Percentiles rank a stretch among this genome's conserved stretches.
Evolutionary conservation across 345 rosid genomes (phyloP).

Genomic region (Boechera stricta): DNA sequence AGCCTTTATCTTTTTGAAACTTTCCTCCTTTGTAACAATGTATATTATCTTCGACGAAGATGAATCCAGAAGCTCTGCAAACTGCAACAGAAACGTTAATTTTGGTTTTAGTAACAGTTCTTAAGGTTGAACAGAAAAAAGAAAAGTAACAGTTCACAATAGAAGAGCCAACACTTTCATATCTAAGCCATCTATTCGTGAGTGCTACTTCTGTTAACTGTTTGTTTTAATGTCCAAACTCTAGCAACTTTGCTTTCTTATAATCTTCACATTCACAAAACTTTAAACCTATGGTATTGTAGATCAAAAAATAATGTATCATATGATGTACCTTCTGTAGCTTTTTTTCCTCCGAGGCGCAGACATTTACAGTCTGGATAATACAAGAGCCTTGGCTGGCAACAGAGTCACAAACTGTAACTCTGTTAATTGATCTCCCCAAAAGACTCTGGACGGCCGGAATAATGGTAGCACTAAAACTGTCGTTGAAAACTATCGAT

Average conservation of each 20-base stretch:
- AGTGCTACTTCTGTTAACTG: background rate
- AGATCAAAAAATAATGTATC: background rate
- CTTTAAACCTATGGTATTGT: background rate
- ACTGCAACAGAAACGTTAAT: conserved; percentile 27
- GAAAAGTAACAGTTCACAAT: background rate
- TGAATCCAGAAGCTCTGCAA: conserved; percentile 47
- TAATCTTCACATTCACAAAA: conserved; percentile 1
- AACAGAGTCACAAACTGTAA: conserved; percentile 53
- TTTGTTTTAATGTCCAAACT: conserved; percentile 8
- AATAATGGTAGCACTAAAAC: conserved; percentile 38
- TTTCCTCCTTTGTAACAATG: conserved; percentile 49
- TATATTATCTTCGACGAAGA: conserved; percentile 45
- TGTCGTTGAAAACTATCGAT: conserved; percentile 58
- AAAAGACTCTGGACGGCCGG: conserved; percentile 53
- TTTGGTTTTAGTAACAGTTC: background rate
- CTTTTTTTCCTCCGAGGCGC: conserved; percentile 53
- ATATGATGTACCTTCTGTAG: conserved; percentile 53
- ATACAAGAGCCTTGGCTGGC: conserved; percentile 61
- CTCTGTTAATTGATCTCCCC: conserved; percentile 50
- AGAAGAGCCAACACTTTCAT: background rate
- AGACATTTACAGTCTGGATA: conserved; percentile 53
- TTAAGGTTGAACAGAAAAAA: background rate
- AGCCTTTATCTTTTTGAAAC: conserved; percentile 46
- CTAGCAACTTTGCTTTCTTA: background rate
- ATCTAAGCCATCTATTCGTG: conserved; percentile 1